phyloP scores from a whole-genome alignment of 257 asterid species.

The Capsicum baccatum region DNA sequence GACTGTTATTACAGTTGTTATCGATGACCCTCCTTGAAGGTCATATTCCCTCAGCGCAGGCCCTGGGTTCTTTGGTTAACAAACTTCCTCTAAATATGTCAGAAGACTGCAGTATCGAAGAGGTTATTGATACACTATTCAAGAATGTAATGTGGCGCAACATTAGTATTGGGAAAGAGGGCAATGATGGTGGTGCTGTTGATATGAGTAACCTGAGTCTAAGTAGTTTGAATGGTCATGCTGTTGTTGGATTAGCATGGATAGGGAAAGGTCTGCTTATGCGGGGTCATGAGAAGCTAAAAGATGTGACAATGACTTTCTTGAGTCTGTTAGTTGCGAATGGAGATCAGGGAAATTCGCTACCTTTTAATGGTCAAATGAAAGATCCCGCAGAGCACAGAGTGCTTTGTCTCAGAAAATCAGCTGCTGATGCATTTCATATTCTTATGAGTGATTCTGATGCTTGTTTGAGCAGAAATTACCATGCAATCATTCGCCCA shows the following conservation, averaged over 20 bases:
- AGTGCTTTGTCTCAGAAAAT: slow-evolving; percentile 58
- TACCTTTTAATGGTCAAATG: slow-evolving; percentile 40
- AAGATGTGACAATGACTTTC: slow-evolving; percentile 68
- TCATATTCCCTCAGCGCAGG: slow-evolving; percentile 91
- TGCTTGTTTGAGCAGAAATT: slow-evolving; percentile 72
- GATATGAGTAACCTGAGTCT: slow-evolving; percentile 49
- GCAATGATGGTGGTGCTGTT: slow-evolving; percentile 47
- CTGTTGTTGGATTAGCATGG: slow-evolving; percentile 88
- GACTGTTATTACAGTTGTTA: slow-evolving; percentile 64
- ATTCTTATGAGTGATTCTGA: slow-evolving; percentile 82
- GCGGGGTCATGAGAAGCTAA: slow-evolving; percentile 94
- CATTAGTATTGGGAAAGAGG: slow-evolving; percentile 35
- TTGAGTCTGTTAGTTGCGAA: slow-evolving; percentile 60
- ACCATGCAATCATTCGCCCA: slow-evolving; percentile 79
- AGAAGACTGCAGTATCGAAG: slow-evolving; percentile 52
- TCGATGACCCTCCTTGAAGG: slow-evolving; percentile 59
- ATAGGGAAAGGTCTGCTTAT: slow-evolving; percentile 89
- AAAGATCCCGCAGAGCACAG: slow-evolving; percentile 50
- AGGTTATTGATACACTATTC: slow-evolving; percentile 63
- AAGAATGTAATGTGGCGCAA: slow-evolving; percentile 45
- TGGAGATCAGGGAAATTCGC: slow-evolving; percentile 39
- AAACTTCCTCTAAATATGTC: slow-evolving; percentile 70
- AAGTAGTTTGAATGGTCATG: slow-evolving; percentile 43
- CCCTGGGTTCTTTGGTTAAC: slow-evolving; percentile 92
- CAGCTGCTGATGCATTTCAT: slow-evolving; percentile 88